Base-by-base conservation (phyloP, 164 flowering plant species). In the Tinospora cordifolia region DNA sequence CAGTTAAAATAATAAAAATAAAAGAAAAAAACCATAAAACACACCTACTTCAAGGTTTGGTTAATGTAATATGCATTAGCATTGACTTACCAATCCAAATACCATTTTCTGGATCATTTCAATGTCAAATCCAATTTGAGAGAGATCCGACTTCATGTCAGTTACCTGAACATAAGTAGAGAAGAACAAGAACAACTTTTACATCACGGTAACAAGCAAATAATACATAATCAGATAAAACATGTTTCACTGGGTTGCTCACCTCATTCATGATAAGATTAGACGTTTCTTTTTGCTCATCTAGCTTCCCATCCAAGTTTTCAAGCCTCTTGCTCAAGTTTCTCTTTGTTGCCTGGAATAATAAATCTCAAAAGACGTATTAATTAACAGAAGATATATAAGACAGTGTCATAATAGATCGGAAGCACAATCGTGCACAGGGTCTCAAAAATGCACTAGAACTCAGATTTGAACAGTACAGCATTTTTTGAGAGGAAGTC, bases 301-400 rank as follows among this genome's bases (percentile, higher is more conserved):
- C 91, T 77, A 90, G 21, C 79, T 86, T 88, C 84, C 86, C 87
- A 65, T 88, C 92, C 84, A 90, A 82, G 72, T 36, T 82, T 71
- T 87, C 92, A 71, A 90, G 79, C 77, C 77, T 83, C 78, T 82
- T 84, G 8, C 87, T 46, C 38, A 90, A 79, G 71, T 90, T 89
- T 75, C 80, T 83, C 77, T 77, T 90, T 57, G 96, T 88, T 75
- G 90, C 74, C 96, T 90, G 84, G 74, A 78, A 60, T 2, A 12
- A 30, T 14, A 67, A 69, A 54, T 44, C 39, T 44, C 8, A 49
- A 36, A 24, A 22, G 59, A 14, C 9, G 54, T 57, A 38, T 38
- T 40, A 39, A 7, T 34, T 30, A 6, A 46, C 39, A 44, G 44
- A 26, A n/a, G 15, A 22, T 39, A 54, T n/a, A 6, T n/a, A n/a